Percentiles rank a stretch among this genome's conserved stretches.
These are phyloP conservation scores for Eimeria maxima DNA, from an alignment of 169 alveolate species.

Conservation along the genomic window DNA sequence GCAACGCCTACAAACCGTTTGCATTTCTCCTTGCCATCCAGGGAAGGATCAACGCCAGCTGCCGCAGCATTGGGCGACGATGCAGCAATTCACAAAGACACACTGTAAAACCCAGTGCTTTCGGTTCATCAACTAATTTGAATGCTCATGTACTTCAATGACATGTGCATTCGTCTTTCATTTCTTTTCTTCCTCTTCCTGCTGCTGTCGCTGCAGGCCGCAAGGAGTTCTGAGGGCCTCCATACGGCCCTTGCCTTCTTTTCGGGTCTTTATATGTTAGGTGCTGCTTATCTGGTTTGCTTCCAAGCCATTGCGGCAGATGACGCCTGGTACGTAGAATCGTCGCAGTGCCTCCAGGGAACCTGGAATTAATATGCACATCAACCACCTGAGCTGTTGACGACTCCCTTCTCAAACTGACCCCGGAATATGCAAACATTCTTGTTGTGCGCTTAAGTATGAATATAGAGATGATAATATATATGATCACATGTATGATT, in stretches of 20 bases:
- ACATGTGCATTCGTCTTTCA: neutral
- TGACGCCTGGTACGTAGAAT: constrained; percentile 91
- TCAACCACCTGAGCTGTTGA: neutral
- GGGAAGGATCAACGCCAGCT: too few species aligned
- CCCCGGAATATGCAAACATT: too few species aligned
- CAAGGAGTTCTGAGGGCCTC: constrained; percentile 90
- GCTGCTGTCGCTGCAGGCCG: constrained; percentile 42
- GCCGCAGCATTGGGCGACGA: too few species aligned
- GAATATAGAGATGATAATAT: too few species aligned
- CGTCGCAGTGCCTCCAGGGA: neutral
- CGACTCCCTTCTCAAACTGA: too few species aligned
- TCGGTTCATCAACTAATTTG: too few species aligned
- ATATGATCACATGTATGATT: neutral
- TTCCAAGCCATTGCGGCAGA: constrained; percentile 96
- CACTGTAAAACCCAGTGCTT: too few species aligned
- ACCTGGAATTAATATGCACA: neutral
- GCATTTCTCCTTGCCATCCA: too few species aligned
- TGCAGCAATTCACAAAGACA: too few species aligned
- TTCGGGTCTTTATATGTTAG: constrained; percentile 92
- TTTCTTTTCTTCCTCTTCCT: neutral
- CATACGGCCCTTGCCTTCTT: constrained; percentile 88
- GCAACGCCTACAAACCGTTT: neutral
- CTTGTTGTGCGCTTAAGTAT: too few species aligned
- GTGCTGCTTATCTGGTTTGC: constrained; percentile 92
- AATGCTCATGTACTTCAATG: too few species aligned